Conservation (phyloP, 768 basidiomycete species). For the Stropharia rugosoannulata region DNA sequence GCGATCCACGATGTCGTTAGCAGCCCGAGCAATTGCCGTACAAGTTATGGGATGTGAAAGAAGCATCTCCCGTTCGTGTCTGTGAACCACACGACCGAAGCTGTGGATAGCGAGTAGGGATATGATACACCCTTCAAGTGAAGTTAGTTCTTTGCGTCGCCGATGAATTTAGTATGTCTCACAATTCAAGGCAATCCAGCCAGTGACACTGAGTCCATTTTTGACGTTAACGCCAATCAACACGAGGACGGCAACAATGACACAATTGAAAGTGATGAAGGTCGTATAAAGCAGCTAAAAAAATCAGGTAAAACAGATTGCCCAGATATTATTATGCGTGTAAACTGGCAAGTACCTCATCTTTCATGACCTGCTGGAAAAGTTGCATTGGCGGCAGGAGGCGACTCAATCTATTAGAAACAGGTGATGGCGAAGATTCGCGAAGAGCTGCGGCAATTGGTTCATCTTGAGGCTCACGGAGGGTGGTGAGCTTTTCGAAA, state of each 20-base stretch:
- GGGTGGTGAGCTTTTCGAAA: neutral
- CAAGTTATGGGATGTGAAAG: conserved; percentile 47
- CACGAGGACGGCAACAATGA: conserved; percentile 47
- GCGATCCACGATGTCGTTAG: conserved; percentile 16
- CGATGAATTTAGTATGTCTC: conserved; percentile 16
- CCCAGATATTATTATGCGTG: neutral
- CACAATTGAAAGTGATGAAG: conserved; percentile 47
- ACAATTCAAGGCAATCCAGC: conserved; percentile 61
- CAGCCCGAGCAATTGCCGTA: conserved; percentile 32
- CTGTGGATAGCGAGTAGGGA: conserved; percentile 59
- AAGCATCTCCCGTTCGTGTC: conserved; percentile 60
- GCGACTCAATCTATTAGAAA: conserved; percentile 41
- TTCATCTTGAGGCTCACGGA: neutral
- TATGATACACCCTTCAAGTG: conserved; percentile 48
- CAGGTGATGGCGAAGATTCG: conserved; percentile 22
- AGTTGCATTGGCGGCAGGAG: conserved; percentile 52
- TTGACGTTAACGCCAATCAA: conserved; percentile 49
- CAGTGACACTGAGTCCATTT: conserved; percentile 41
- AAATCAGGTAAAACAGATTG: neutral
- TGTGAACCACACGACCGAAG: conserved; percentile 54
- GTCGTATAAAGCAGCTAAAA: conserved; percentile 53
- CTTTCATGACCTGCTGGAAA: conserved; percentile 55
- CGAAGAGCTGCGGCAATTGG: neutral
- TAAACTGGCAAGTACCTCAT: conserved; percentile 48
- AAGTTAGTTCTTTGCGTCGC: neutral